phyloP scores from a whole-genome alignment of 345 rosid species.

The Melaleuca alternifolia region DNA sequence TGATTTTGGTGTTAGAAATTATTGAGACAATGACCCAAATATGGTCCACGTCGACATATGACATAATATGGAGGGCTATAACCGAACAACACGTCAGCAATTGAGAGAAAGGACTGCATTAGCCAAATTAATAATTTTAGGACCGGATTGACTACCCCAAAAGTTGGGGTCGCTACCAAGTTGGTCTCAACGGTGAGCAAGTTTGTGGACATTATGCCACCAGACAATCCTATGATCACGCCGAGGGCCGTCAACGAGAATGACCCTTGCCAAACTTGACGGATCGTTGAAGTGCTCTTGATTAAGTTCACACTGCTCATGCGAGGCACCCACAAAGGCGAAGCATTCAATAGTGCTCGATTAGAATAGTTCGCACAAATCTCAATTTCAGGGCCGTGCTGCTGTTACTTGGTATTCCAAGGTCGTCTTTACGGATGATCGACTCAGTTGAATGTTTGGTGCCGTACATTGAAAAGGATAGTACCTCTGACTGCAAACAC shows the following conservation, averaged over 20 bases:
- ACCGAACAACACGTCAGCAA: neutral
- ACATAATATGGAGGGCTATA: rapidly evolving
- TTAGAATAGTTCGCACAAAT: neutral
- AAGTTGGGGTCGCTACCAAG: neutral
- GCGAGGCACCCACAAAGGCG: neutral
- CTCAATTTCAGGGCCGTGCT: neutral
- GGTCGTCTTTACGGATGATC: neutral
- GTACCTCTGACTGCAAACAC: neutral
- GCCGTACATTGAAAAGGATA: neutral
- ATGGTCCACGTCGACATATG: neutral
- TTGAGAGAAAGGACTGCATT: neutral
- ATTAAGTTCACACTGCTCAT: neutral
- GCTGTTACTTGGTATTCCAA: neutral
- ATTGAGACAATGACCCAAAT: rapidly evolving
- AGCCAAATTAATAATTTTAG: too few species aligned
- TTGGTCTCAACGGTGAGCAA: neutral
- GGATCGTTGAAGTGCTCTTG: neutral
- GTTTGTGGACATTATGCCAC: neutral
- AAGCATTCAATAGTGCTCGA: neutral
- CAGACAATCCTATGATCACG: neutral
- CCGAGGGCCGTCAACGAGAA: neutral
- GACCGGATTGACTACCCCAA: neutral
- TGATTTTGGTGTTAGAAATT: neutral
- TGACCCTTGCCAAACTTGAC: neutral
- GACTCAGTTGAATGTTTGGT: neutral